Base-by-base conservation (phyloP, 2,329 filamentous ascomycete species). In the Colletotrichum cordylinicola region DNA sequence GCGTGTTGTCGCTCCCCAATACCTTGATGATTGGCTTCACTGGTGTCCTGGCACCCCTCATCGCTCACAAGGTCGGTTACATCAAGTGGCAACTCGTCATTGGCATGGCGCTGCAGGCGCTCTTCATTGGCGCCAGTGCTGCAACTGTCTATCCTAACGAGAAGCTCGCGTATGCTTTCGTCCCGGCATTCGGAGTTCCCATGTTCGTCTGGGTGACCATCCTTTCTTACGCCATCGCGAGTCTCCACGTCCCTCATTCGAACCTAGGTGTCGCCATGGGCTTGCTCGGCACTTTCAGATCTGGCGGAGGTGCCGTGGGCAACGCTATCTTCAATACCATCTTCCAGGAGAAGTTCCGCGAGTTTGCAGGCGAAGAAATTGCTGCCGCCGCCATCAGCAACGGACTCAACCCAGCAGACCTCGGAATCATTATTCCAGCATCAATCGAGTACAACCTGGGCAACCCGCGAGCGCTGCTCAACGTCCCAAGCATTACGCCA, bases 291-390 rank as follows among this genome's bases (percentile, higher is more conserved):
- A 82, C 82, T 0, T 83, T 82, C 77, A 79, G 82, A 39, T 81
- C 79, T 21, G 80, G 75, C 12, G 83, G 83, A 29, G 82, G 82
- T 18, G 81, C 82, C 10, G 80, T 85, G 18, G 83, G 82, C 24
- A 84, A 82, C 48, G 82, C 83, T 29, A 79, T 85, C 67, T 84
- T 84, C 79, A 79, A 79, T 18, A 82, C 82, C 9, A 82, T 84
- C 68, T 77, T 77, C 66, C 76, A 77, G n/a, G 69, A 77, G 24
- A 76, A 68, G 10, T 77, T 77, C 62, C 61, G 58, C 1, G 71
- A 82, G 61, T 83, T 78, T 39, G 79, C 78, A n/a, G 80, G 76
- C 4, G 68, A 76, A 6, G 79, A 80, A 8, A 79, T 85, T 43
- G 78, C 79, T 8, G 64, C 56, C 7, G 81, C 82, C 1, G 84